phyloP scores from a whole-genome alignment of 768 basidiomycete species.

The Hemileccinum rubropunctum region DNA sequence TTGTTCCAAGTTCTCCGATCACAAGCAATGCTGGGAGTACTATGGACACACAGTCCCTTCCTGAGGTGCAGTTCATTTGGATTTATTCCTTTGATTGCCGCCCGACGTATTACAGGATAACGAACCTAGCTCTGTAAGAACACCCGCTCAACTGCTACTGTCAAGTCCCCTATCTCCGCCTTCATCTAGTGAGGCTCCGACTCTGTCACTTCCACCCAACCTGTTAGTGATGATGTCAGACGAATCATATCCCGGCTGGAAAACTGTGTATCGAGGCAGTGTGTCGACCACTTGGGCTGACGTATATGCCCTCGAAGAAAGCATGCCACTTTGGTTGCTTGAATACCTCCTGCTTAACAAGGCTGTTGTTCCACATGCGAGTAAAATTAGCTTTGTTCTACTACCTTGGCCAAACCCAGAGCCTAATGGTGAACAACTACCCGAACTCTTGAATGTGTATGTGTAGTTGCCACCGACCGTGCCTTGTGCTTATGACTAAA shows the following conservation, averaged over 20 bases:
- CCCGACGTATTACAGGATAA: conserved; percentile 20
- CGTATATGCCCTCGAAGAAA: conserved; percentile 59
- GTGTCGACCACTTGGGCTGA: conserved; percentile 58
- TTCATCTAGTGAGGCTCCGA: conserved; percentile 67
- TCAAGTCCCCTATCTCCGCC: conserved; percentile 64
- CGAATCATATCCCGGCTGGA: conserved; percentile 73
- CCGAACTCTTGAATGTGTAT: conserved; percentile 84
- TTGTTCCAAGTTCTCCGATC: conserved; percentile 25
- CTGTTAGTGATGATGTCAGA: conserved; percentile 78
- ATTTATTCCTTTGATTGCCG: background rate
- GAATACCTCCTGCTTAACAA: conserved; percentile 80
- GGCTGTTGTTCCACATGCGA: conserved; percentile 45
- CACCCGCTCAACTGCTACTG: conserved; percentile 54
- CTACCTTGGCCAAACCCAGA: conserved; percentile 70
- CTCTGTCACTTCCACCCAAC: conserved; percentile 52
- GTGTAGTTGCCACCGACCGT: conserved; percentile 28
- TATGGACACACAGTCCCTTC: conserved; percentile 13
- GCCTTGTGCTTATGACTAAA: background rate
- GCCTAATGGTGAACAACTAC: conserved; percentile 57
- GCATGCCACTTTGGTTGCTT: conserved; percentile 84
- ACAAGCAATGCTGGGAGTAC: conserved; percentile 8
- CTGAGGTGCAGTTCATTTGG: conserved; percentile 24
- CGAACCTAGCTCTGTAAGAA: conserved; percentile 36
- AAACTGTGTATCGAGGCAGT: conserved; percentile 71
- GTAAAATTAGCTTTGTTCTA: conserved; percentile 88